Conservation (phyloP, 768 basidiomycete species). For the Podaxis carcinomalis region DNA sequence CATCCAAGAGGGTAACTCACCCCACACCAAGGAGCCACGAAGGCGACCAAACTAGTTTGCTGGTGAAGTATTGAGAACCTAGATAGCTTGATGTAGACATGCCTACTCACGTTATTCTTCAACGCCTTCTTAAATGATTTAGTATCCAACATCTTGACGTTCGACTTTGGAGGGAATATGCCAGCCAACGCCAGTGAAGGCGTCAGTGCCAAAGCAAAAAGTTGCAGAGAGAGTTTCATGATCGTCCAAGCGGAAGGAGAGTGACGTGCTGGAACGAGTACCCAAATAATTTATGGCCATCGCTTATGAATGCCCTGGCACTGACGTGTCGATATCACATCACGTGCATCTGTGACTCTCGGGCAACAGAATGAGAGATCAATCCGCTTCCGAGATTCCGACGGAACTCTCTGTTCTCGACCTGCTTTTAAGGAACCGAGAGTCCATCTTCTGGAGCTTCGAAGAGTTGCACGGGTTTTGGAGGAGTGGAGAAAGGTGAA, state of each 20-base stretch:
- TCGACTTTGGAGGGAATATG: constrained; percentile 38
- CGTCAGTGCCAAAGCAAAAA: constrained; percentile 35
- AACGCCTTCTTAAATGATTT: constrained; percentile 69
- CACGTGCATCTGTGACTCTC: constrained; percentile 3
- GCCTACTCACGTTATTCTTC: constrained; percentile 63
- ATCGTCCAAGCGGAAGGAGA: neutral
- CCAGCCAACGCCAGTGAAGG: constrained; percentile 50
- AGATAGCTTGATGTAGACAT: neutral
- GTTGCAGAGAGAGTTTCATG: constrained; percentile 31
- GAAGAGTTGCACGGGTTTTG: neutral
- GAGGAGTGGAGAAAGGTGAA: neutral
- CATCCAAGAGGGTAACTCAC: constrained; percentile 36
- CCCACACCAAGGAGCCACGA: constrained; percentile 94
- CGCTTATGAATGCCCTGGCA: neutral
- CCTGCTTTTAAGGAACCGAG: neutral
- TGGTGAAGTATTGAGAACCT: constrained; percentile 20
- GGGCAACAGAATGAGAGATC: neutral
- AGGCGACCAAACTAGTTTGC: constrained; percentile 80
- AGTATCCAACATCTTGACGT: constrained; percentile 71
- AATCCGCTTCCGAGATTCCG: neutral
- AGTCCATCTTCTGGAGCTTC: neutral
- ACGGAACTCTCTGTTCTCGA: neutral
- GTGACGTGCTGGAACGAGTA: neutral
- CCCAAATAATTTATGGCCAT: neutral
- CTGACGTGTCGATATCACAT: constrained; percentile 6